Conservation (phyloP, 75 land plant species). For the Pinus albicaulis region DNA sequence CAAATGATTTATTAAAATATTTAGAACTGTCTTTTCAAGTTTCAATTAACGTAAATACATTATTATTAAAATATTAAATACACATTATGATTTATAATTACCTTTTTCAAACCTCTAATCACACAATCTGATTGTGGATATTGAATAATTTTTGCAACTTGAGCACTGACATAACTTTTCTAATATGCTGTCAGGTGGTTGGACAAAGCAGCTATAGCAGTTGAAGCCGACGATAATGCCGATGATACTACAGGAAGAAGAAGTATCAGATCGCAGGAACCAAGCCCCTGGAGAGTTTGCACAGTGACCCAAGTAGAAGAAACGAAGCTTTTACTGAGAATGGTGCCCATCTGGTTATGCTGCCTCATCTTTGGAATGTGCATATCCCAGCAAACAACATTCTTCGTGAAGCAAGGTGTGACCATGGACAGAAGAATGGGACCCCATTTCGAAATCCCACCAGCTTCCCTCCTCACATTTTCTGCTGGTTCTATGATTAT, state of each 20-base stretch:
- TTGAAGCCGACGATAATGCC: neutral
- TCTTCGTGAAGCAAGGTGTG: slow-evolving; percentile 23
- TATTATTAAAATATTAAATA: too few relatives aligned
- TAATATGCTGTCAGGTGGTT: neutral
- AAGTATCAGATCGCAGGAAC: neutral
- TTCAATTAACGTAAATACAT: too few relatives aligned
- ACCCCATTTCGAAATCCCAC: slow-evolving; percentile 27
- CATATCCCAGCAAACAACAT: slow-evolving; percentile 15
- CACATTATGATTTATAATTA: too few relatives aligned
- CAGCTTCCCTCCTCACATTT: slow-evolving; percentile 20
- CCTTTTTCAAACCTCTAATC: too few relatives aligned
- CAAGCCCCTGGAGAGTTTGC: slow-evolving; percentile 32
- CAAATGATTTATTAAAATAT: too few relatives aligned
- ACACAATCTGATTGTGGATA: too few relatives aligned
- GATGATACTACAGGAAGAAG: too few relatives aligned
- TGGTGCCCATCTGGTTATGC: slow-evolving; percentile 40
- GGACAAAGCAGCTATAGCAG: slow-evolving; percentile 3
- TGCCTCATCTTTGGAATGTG: slow-evolving; percentile 2
- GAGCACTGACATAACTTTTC: too few relatives aligned
- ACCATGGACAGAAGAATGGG: slow-evolving; percentile 35
- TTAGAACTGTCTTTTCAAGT: too few relatives aligned
- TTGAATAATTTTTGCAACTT: too few relatives aligned
- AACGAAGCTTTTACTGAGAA: slow-evolving; percentile 31
- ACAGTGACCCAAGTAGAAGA: slow-evolving; percentile 52
- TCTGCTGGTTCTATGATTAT: slow-evolving; percentile 10